Conservation (phyloP, 148 eudicot genomes). For the Euryodendron excelsum region DNA sequence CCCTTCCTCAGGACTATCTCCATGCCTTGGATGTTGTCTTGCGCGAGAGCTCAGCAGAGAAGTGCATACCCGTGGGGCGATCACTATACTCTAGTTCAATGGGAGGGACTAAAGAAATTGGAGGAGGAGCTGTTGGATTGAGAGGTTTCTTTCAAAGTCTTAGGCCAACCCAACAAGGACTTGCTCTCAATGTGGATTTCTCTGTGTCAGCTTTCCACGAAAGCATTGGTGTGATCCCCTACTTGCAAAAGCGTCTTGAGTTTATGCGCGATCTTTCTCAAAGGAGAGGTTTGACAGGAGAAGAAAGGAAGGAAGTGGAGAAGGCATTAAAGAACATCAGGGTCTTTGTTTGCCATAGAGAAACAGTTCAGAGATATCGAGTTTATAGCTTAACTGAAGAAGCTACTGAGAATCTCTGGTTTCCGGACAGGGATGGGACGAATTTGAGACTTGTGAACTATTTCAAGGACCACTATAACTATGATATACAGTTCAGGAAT, state of each 20-base stretch:
- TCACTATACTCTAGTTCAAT: constrained; percentile 72
- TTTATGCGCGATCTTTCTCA: constrained; percentile 53
- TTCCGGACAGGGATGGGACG: constrained; percentile 67
- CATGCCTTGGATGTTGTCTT: constrained; percentile 91
- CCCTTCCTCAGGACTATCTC: constrained; percentile 86
- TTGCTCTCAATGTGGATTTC: constrained; percentile 81
- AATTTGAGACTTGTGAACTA: constrained; percentile 58
- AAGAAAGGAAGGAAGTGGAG: constrained; percentile 75
- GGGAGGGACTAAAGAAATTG: constrained; percentile 76
- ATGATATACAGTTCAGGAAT: constrained; percentile 70
- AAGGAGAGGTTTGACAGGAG: constrained; percentile 42
- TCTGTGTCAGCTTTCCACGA: constrained; percentile 95
- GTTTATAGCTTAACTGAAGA: constrained; percentile 78
- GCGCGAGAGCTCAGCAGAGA: constrained; percentile 68
- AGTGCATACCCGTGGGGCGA: constrained; percentile 59
- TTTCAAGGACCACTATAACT: constrained; percentile 84
- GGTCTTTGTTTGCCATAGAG: constrained; percentile 87
- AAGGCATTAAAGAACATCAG: constrained; percentile 69
- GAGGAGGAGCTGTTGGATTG: constrained; percentile 82
- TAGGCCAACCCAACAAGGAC: constrained; percentile 93
- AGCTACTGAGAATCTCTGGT: constrained; percentile 69
- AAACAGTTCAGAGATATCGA: constrained; percentile 70
- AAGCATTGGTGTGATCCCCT: constrained; percentile 71
- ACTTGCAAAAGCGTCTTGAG: constrained; percentile 65
- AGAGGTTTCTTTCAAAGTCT: constrained; percentile 91